Conservation (phyloP, 441 rosid genomes). For the Syzygium syzygioides region DNA sequence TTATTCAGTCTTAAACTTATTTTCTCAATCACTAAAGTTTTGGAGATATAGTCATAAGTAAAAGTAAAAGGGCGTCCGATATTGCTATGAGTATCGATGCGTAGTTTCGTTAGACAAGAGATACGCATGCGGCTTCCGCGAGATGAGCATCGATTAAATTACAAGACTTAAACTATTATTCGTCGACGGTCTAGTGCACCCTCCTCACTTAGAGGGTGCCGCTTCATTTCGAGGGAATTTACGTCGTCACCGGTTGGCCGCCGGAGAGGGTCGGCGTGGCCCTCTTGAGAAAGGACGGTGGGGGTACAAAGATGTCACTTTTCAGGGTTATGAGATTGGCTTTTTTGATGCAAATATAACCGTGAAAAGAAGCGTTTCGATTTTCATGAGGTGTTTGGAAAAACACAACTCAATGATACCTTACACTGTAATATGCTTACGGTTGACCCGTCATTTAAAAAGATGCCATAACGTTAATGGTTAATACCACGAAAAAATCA, state of each 20-base stretch:
- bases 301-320: neutral
- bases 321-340: neutral
- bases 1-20: neutral
- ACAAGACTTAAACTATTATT: too few relatives aligned
- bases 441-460: neutral
- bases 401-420: neutral
- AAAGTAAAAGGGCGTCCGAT: neutral
- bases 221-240: neutral
- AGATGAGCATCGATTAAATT: too few relatives aligned
- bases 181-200: too few relatives aligned
- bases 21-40: neutral
- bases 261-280: neutral
- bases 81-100: neutral
- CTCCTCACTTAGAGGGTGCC: too few relatives aligned
- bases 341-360: neutral
- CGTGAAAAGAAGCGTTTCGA: neutral
- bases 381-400: neutral
- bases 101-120: too few relatives aligned
- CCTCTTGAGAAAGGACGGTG: neutral
- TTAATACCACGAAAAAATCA: too few relatives aligned
- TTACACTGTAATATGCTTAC: rapidly evolving
- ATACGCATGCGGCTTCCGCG: too few relatives aligned
- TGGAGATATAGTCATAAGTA: neutral
- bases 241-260: neutral
- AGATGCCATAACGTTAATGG: neutral